Conservation (phyloP, 441 rosid genomes). For the Populus hybrid region DNA sequence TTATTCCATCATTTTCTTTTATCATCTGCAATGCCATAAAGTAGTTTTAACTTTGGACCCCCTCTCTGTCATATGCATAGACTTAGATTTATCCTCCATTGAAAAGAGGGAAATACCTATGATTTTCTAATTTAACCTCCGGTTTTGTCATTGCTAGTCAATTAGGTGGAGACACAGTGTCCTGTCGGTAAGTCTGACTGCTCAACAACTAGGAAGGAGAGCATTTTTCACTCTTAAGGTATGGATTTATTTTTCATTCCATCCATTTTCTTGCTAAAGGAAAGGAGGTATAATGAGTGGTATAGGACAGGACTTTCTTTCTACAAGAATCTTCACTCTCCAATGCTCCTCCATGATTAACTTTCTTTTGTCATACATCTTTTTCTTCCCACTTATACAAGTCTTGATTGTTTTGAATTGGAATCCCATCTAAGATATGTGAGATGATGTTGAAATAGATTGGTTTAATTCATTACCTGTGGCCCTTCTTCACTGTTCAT, state of each 20-base stretch:
- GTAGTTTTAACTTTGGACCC: constrained; percentile 14
- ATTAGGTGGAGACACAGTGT: constrained; percentile 25
- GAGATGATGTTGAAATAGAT: constrained; percentile 30
- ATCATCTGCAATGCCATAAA: constrained; percentile 9
- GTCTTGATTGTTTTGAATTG: constrained; percentile 29
- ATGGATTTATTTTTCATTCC: constrained; percentile 34
- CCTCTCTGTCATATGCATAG: constrained; percentile 6
- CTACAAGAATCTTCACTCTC: constrained; percentile 53
- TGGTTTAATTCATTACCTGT: constrained; percentile 21
- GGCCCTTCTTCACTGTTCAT: constrained; percentile 16
- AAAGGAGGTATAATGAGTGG: constrained; percentile 34
- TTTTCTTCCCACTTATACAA: constrained; percentile 26
- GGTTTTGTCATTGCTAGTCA: constrained; percentile 18
- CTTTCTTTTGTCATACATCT: constrained; percentile 12
- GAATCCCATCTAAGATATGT: constrained; percentile 19
- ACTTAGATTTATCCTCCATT: neutral
- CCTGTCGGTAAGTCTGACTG: constrained; percentile 42
- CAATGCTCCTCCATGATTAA: constrained; percentile 37
- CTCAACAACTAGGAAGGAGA: constrained; percentile 41
- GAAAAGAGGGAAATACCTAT: constrained; percentile 13
- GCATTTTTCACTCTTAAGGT: constrained; percentile 29
- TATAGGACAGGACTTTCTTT: constrained; percentile 33
- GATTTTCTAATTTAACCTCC: neutral
- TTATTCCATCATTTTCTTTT: constrained; percentile 13
- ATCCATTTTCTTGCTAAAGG: constrained; percentile 31